Percentiles rank a stretch among this genome's conserved stretches.
These are phyloP conservation scores for Sugiyamaella lignohabitans DNA, from an alignment of 805 yeast genomes.

Conservation along the genomic window DNA sequence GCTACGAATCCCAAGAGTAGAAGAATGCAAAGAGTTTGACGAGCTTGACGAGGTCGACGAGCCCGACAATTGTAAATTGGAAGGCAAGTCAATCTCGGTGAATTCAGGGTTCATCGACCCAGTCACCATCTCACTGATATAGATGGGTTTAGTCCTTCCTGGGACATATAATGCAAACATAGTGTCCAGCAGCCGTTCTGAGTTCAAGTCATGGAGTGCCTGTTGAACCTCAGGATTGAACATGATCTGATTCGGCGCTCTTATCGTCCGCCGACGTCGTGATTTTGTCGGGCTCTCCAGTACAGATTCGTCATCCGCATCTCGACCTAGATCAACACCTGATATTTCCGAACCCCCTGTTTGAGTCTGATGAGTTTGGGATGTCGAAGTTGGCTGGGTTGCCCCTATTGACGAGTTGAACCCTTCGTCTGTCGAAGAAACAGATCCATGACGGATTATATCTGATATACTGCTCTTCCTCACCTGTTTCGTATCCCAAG, in stretches of 20 bases:
- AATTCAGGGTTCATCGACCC: slow-evolving; percentile 23
- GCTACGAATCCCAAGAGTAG: slow-evolving; percentile 2
- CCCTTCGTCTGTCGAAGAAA: background rate
- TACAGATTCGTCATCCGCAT: background rate
- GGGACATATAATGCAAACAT: slow-evolving; percentile 13
- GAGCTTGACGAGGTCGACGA: too few relatives aligned
- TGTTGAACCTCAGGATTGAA: slow-evolving; percentile 20
- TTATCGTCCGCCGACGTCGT: slow-evolving; percentile 7
- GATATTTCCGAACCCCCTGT: background rate
- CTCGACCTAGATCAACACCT: background rate
- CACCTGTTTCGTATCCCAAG: background rate
- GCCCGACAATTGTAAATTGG: background rate
- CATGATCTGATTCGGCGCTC: slow-evolving; percentile 5
- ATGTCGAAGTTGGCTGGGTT: too few relatives aligned
- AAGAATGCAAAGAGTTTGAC: too few relatives aligned
- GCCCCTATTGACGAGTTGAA: too few relatives aligned
- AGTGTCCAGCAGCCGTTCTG: slow-evolving; percentile 18
- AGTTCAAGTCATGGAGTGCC: slow-evolving; percentile 28
- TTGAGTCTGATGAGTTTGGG: background rate
- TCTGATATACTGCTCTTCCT: background rate
- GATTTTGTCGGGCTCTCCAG: slow-evolving; percentile 6
- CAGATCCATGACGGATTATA: background rate
- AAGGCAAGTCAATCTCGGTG: slow-evolving; percentile 15
- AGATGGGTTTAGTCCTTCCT: slow-evolving; percentile 14
- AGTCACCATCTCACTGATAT: slow-evolving; percentile 17